These are phyloP conservation scores for Trametes maxima DNA, from an alignment of 768 basidiomycete species.

Conservation along the genomic window DNA sequence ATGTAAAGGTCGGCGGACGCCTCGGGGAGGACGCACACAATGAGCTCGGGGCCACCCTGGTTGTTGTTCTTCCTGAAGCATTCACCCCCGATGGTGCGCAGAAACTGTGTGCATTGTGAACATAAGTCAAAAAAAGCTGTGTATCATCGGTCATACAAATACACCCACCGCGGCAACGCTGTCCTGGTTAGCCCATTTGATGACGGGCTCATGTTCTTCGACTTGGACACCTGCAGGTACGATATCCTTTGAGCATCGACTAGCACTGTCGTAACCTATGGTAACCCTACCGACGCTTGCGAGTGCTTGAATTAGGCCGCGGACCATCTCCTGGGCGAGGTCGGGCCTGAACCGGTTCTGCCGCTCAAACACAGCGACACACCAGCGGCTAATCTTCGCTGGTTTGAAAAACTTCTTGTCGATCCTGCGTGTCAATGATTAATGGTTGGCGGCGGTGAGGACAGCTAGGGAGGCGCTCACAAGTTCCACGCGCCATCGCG, in stretches of 20 bases:
- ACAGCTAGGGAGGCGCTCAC: slow-evolving; percentile 36
- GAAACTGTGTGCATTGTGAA: slow-evolving; percentile 39
- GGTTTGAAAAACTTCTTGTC: slow-evolving; percentile 71
- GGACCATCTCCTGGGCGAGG: slow-evolving; percentile 56
- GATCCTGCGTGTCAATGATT: slow-evolving; percentile 47
- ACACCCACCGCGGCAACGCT: slow-evolving; percentile 47
- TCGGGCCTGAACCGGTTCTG: slow-evolving; percentile 53
- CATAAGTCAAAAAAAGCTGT: background rate
- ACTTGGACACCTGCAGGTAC: slow-evolving; percentile 57
- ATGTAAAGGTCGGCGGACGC: slow-evolving; percentile 76
- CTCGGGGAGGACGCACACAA: slow-evolving; percentile 74
- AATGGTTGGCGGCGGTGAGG: background rate
- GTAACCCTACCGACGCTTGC: slow-evolving; percentile 58
- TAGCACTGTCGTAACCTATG: background rate
- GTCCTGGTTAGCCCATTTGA: slow-evolving; percentile 61
- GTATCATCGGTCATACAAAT: background rate
- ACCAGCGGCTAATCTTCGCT: slow-evolving; percentile 56
- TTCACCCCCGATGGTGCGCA: slow-evolving; percentile 53
- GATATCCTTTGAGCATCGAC: no score
- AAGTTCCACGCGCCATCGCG: slow-evolving; percentile 80
- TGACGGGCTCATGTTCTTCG: slow-evolving; percentile 42
- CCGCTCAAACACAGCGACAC: slow-evolving; percentile 67
- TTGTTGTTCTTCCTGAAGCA: slow-evolving; percentile 41
- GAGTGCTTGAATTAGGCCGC: slow-evolving; percentile 51
- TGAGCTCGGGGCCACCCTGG: slow-evolving; percentile 49